Conservation (phyloP, 1,284 basidiomycete genomes). For the Apiotrichum mycotoxinovorans region DNA sequence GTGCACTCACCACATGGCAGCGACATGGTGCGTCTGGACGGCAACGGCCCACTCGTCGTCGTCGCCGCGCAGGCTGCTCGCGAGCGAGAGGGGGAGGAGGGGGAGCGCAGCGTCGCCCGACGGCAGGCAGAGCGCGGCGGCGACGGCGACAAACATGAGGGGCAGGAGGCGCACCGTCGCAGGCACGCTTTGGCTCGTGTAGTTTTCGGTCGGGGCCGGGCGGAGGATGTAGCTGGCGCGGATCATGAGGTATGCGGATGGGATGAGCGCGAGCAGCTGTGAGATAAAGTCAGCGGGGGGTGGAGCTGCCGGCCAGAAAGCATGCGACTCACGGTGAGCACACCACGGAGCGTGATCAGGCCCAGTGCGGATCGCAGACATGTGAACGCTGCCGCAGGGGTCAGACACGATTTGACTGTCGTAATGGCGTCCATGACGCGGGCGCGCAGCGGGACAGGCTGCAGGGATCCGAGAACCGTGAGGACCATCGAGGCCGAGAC, state of each 20-base stretch:
- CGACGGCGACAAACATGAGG: conserved; percentile 12
- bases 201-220: conserved; percentile 3
- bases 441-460: conserved; percentile 9
- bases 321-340: not conserved
- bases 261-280: conserved; percentile 5
- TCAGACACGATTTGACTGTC: not conserved
- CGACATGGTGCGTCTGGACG: conserved; percentile 18
- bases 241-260: conserved; percentile 15
- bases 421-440: not conserved
- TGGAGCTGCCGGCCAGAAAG: too few species aligned
- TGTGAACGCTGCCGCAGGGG: not conserved
- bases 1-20: conserved; percentile 7
- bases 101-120: conserved; percentile 15
- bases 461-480: conserved; percentile 1
- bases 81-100: conserved; percentile 15
- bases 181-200: conserved; percentile 6
- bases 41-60: conserved; percentile 25
- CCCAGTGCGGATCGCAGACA: not conserved
- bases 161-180: conserved; percentile 17
- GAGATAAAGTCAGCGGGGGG: not conserved
- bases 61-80: conserved; percentile 16
- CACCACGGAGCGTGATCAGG: not conserved
- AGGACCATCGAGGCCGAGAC: conserved; percentile 4
- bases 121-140: conserved; percentile 9
- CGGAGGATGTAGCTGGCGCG: conserved; percentile 14